Evolutionary conservation across 2,329 filamentous ascomycete species (phyloP).

Genomic region (Stenocarpella maydis): DNA sequence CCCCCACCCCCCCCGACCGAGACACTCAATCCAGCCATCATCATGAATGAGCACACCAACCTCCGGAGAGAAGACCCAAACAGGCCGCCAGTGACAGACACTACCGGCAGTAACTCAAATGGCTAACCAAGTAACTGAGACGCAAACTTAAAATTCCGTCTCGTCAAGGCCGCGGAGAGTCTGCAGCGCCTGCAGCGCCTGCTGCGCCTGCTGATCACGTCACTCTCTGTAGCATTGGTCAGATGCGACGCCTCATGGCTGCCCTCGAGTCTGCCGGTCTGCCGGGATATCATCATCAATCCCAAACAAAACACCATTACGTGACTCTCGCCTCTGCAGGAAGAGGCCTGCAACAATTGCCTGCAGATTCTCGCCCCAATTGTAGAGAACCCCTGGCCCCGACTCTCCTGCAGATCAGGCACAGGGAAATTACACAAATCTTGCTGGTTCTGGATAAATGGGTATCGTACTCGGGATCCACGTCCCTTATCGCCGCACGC

Average conservation of each 20-base stretch:
- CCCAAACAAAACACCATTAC: too few species aligned
- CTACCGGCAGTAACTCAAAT: too few species aligned
- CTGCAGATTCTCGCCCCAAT: conserved; percentile 7
- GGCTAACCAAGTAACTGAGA: conserved; percentile 4
- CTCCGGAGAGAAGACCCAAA: too few species aligned
- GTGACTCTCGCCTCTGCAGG: too few species aligned
- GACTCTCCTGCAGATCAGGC: conserved; percentile 22
- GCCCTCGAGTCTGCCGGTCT: neutral
- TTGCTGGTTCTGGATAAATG: conserved; percentile 24
- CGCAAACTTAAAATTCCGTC: conserved; percentile 16
- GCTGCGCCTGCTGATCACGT: conserved; percentile 20
- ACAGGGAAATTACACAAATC: conserved; percentile 25
- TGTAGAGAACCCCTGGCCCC: neutral
- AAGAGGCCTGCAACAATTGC: neutral
- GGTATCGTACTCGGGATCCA: neutral
- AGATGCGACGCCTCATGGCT: neutral
- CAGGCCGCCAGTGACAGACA: too few species aligned
- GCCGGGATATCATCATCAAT: conserved; percentile 18
- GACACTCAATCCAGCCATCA: too few species aligned
- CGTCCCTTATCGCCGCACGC: conserved; percentile 1
- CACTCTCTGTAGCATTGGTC: neutral
- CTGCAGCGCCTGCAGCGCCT: too few species aligned
- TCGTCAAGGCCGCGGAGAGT: neutral
- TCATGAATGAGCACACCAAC: too few species aligned
- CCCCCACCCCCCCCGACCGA: too few species aligned